These are phyloP conservation scores for Alternaria burnsii DNA, from an alignment of 2,329 filamentous ascomycete species.

Conservation along the genomic window DNA sequence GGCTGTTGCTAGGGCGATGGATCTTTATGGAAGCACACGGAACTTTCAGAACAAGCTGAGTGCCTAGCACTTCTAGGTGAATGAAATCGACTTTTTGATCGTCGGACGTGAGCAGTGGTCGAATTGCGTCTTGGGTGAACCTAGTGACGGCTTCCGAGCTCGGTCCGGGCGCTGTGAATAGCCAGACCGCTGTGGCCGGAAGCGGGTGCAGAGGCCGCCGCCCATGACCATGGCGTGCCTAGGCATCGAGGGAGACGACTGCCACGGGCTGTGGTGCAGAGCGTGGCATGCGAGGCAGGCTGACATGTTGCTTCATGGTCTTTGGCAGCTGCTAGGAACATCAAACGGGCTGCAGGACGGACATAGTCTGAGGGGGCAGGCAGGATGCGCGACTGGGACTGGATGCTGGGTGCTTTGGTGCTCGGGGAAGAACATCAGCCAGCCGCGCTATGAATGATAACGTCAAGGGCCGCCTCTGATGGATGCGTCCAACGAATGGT, in stretches of 20 bases:
- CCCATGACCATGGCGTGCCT: conserved; percentile 6
- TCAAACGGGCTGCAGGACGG: conserved; percentile 12
- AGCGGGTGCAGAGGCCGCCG: conserved; percentile 22
- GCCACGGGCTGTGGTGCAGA: conserved; percentile 13
- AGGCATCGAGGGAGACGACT: conserved; percentile 5
- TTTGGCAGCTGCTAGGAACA: conserved; percentile 13
- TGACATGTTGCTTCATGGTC: neutral
- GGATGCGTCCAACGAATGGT: conserved; percentile 35
- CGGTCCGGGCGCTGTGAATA: conserved; percentile 9
- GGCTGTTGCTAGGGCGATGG: conserved; percentile 12
- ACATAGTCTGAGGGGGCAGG: neutral
- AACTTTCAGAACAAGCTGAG: neutral
- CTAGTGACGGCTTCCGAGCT: conserved; percentile 5
- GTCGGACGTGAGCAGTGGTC: neutral
- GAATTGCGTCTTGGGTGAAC: neutral
- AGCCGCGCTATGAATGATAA: conserved; percentile 35
- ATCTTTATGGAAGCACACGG: neutral
- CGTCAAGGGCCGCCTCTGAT: conserved; percentile 31
- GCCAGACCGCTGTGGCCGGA: conserved; percentile 21
- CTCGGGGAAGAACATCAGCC: conserved; percentile 26
- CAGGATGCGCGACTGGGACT: conserved; percentile 21
- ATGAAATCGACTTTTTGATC: neutral
- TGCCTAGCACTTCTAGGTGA: neutral
- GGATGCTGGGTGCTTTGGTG: conserved; percentile 18
- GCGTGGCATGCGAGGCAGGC: conserved; percentile 9